Percentiles rank a stretch among this genome's conserved stretches.
phyloP scores from a whole-genome alignment of 2,329 filamentous ascomycete genomes.

The Pseudopyricularia javanii region DNA sequence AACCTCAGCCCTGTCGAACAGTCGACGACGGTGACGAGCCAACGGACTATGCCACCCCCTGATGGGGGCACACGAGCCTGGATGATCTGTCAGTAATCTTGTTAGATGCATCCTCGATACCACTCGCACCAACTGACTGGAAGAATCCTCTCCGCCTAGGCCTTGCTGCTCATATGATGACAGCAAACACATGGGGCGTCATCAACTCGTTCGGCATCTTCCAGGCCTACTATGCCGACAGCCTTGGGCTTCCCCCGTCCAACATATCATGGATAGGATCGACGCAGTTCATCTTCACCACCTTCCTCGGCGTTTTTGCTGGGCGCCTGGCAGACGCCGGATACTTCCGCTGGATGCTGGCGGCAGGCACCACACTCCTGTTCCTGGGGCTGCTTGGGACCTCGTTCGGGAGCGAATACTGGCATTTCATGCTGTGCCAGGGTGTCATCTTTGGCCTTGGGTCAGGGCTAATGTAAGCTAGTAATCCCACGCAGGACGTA shows the following conservation, averaged over 20 bases:
- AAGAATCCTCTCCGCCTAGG: background rate
- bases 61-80: conserved; percentile 7
- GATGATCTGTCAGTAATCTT: conserved; percentile 2
- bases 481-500: background rate
- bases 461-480: conserved; percentile 17
- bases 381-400: conserved; percentile 7
- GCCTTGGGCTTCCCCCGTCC: conserved; percentile 6
- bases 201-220: conserved; percentile 11
- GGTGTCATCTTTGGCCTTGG: conserved; percentile 22
- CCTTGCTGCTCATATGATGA: conserved; percentile 13
- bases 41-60: conserved; percentile 3
- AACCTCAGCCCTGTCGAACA: background rate
- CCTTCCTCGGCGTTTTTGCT: conserved; percentile 5
- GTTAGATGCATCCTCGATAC: background rate
- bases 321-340: conserved; percentile 9
- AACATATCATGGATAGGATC: conserved; percentile 11
- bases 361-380: conserved; percentile 3
- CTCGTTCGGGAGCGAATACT: conserved; percentile 7
- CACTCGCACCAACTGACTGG: background rate
- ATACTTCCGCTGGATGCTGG: conserved; percentile 6
- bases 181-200: conserved; percentile 9
- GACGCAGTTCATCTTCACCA: conserved; percentile 7
- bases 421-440: conserved; percentile 18
- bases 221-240: conserved; percentile 10
- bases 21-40: background rate